Conservation (phyloP, 2,329 filamentous ascomycete species). For the Penicillium hesseltinei region DNA sequence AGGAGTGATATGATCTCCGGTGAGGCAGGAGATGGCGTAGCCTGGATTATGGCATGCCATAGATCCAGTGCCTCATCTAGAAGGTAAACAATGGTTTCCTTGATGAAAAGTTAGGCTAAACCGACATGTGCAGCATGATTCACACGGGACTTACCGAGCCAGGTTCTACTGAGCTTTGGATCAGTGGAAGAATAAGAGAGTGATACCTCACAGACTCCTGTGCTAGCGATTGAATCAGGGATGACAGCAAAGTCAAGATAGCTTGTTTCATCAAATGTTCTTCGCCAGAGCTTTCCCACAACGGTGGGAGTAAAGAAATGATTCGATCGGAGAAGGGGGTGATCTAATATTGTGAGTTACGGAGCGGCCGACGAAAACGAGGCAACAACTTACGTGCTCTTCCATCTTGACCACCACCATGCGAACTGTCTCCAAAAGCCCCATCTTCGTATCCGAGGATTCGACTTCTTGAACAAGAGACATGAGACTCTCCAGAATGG, state of each 20-base stretch:
- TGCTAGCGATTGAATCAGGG: slow-evolving; percentile 83
- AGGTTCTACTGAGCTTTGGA: slow-evolving; percentile 74
- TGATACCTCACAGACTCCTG: slow-evolving; percentile 76
- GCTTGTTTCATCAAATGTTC: slow-evolving; percentile 93
- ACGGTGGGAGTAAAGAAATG: slow-evolving; percentile 71
- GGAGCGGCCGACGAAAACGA: background rate
- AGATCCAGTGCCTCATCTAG: slow-evolving; percentile 90
- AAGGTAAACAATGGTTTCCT: slow-evolving; percentile 71
- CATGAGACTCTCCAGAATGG: slow-evolving; percentile 71
- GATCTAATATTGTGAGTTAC: slow-evolving; percentile 44
- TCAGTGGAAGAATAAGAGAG: slow-evolving; percentile 73
- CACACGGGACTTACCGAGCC: slow-evolving; percentile 57
- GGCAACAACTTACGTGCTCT: slow-evolving; percentile 52
- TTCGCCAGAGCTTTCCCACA: slow-evolving; percentile 84
- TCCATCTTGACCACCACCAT: slow-evolving; percentile 80
- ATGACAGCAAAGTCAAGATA: slow-evolving; percentile 79
- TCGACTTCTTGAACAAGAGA: slow-evolving; percentile 75
- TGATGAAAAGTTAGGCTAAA: background rate
- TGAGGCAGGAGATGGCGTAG: slow-evolving; percentile 61
- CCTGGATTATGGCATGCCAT: slow-evolving; percentile 72
- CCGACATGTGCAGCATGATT: background rate
- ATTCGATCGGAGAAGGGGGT: slow-evolving; percentile 72
- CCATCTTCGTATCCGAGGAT: slow-evolving; percentile 84
- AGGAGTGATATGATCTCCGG: slow-evolving; percentile 63
- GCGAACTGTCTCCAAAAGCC: slow-evolving; percentile 80